phyloP scores from a whole-genome alignment of 2,329 filamentous ascomycete species.

The Xylariales sp. region DNA sequence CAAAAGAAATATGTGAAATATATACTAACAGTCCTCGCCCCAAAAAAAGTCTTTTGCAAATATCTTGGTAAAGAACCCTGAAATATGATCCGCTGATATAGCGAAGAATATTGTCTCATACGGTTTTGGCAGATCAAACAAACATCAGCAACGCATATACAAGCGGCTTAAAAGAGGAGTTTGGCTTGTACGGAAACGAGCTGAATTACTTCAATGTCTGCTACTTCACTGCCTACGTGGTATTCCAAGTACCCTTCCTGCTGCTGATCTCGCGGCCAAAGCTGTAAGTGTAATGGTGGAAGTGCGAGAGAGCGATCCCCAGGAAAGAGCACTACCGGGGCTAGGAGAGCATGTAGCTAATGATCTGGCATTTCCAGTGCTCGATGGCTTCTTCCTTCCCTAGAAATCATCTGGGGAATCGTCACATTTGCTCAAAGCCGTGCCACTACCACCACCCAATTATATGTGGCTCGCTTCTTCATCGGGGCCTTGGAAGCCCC shows the following conservation, averaged over 20 bases:
- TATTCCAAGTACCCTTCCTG: slow-evolving; percentile 28
- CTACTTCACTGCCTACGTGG: slow-evolving; percentile 32
- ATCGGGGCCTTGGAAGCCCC: slow-evolving; percentile 27
- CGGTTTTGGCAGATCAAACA: slow-evolving; percentile 19
- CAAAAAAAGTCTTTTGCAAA: slow-evolving; percentile 28
- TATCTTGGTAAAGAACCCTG: slow-evolving; percentile 20
- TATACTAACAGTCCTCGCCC: not conserved
- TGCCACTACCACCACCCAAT: slow-evolving; percentile 22
- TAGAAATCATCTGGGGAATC: slow-evolving; percentile 26
- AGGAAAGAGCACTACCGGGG: too few species aligned
- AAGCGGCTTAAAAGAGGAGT: slow-evolving; percentile 33
- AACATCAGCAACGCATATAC: slow-evolving; percentile 33
- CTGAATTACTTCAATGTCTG: slow-evolving; percentile 35
- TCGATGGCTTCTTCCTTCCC: slow-evolving; percentile 24
- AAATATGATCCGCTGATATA: not conserved
- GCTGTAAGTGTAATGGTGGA: too few species aligned
- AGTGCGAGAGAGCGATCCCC: too few species aligned
- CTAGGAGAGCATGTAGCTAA: too few species aligned
- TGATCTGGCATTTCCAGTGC: too few species aligned
- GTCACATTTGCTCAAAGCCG: slow-evolving; percentile 24
- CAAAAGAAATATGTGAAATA: not conserved
- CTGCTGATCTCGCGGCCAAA: slow-evolving; percentile 25
- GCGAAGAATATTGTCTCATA: not conserved
- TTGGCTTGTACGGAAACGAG: slow-evolving; percentile 31
- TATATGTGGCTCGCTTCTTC: slow-evolving; percentile 25